A percentile compares a stretch with the other conserved stretches of the same genome.
Conservation (phyloP, 2,329 filamentous ascomycete genomes). For the Aurifilum marmelostoma region DNA sequence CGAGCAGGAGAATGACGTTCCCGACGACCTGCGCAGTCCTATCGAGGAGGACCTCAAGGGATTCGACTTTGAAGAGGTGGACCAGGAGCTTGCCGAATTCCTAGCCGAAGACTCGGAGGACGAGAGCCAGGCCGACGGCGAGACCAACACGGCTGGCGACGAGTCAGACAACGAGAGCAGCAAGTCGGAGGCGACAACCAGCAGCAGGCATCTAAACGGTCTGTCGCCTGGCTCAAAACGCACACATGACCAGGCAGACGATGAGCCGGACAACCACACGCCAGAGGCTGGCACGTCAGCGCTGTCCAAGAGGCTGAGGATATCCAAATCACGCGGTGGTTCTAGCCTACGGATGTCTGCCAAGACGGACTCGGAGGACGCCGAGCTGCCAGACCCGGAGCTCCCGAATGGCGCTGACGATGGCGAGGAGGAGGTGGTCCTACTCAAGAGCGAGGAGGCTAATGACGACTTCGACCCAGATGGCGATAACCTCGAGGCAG, state of each 20-base stretch:
- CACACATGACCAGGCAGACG: constrained; percentile 35
- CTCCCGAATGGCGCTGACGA: constrained; percentile 6
- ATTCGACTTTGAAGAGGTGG: constrained; percentile 65
- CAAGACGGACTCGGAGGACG: neutral
- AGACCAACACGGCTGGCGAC: constrained; percentile 22
- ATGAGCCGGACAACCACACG: constrained; percentile 24
- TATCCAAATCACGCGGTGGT: constrained; percentile 48
- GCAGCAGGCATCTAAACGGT: constrained; percentile 22
- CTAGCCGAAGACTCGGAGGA: constrained; percentile 52
- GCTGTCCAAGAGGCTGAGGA: constrained; percentile 55
- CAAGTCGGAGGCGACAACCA: constrained; percentile 20
- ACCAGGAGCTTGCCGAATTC: constrained; percentile 78
- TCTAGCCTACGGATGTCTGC: constrained; percentile 49
- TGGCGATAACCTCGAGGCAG: constrained; percentile 63
- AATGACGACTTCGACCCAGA: constrained; percentile 16
- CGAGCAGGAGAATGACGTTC: constrained; percentile 37
- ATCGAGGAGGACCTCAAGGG: constrained; percentile 60
- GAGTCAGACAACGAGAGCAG: constrained; percentile 26
- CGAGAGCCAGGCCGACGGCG: constrained; percentile 34
- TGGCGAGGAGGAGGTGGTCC: constrained; percentile 43
- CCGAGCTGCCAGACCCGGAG: neutral
- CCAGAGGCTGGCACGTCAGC: constrained; percentile 36
- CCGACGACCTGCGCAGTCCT: constrained; percentile 45
- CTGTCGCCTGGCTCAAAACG: constrained; percentile 34
- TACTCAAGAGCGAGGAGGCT: constrained; percentile 30